A percentile compares a stretch with the other conserved stretches of the same genome.
Conservation (phyloP, 805 yeast species). For the Saturnispora hagleri region DNA sequence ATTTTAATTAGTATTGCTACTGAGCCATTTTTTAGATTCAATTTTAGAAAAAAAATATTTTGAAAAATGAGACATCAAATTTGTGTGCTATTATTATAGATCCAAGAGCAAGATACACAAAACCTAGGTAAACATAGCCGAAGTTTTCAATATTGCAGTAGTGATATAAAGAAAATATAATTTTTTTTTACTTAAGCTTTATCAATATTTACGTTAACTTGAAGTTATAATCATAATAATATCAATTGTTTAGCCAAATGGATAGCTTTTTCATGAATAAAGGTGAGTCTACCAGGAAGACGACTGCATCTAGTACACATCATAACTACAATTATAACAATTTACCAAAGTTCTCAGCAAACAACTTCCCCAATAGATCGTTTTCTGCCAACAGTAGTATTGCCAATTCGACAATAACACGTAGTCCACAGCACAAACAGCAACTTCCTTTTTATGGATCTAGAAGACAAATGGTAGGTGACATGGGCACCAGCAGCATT, state of each 20-base stretch:
- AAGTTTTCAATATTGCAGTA: too few relatives aligned
- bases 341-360: constrained; percentile 11
- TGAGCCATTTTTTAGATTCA: too few relatives aligned
- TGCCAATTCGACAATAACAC: not conserved
- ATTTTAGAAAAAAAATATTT: not conserved
- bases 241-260: not conserved
- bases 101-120: not conserved
- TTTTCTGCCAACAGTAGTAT: not conserved
- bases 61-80: not conserved
- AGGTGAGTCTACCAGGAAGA: not conserved
- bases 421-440: not conserved
- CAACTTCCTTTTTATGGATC: constrained; percentile 14
- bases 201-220: not conserved
- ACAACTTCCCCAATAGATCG: not conserved
- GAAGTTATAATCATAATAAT: not conserved
- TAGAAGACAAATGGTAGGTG: constrained; percentile 8
- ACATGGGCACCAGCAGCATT: not conserved
- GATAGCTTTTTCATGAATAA: not conserved
- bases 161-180: not conserved
- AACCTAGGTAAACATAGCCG: not conserved
- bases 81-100: not conserved
- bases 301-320: constrained; percentile 1
- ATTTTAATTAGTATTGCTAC: too few relatives aligned
- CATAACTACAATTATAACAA: constrained; percentile 9
- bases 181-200: not conserved